Evolutionary conservation across 23 red algal species (phyloP).

Genomic region (Chondrus crispus): DNA sequence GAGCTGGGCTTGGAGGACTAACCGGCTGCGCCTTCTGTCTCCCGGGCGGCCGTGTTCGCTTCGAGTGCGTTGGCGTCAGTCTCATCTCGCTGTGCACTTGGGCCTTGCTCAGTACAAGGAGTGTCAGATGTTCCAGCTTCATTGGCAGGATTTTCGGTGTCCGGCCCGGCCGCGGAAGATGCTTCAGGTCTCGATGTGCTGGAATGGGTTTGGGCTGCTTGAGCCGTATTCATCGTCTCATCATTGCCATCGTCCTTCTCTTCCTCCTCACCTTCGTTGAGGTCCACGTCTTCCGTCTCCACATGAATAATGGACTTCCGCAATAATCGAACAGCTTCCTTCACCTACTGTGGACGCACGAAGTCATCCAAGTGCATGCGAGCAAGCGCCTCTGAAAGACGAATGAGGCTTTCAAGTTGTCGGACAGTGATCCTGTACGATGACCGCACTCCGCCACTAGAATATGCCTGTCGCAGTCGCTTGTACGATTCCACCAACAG

Average conservation of each 20-base stretch:
- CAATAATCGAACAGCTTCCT: slow-evolving; percentile 89
- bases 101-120: no score
- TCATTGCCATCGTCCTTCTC: slow-evolving; percentile 32
- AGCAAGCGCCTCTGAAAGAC: slow-evolving; percentile 95
- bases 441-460: slow-evolving; percentile 51
- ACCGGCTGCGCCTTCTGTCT: no score
- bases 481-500: slow-evolving; percentile 96
- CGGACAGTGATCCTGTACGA: slow-evolving; percentile 97
- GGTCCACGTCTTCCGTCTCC: slow-evolving; percentile 85
- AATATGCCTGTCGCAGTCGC: slow-evolving; percentile 80
- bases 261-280: slow-evolving; percentile 83
- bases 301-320: slow-evolving; percentile 97
- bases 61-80: no score
- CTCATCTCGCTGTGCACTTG: no score
- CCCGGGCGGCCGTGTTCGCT: no score
- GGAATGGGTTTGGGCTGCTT: no score
- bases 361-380: slow-evolving; percentile 90
- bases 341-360: slow-evolving; percentile 88
- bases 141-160: no score
- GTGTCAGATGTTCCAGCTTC: no score
- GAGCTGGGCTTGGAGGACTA: no score
- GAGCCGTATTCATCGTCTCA: neutral
- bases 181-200: no score
- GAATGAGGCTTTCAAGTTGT: slow-evolving; percentile 96
- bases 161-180: no score